Evolutionary conservation across 2,329 filamentous ascomycete genomes (phyloP).

Genomic region (Huntiella bhutanensis): DNA sequence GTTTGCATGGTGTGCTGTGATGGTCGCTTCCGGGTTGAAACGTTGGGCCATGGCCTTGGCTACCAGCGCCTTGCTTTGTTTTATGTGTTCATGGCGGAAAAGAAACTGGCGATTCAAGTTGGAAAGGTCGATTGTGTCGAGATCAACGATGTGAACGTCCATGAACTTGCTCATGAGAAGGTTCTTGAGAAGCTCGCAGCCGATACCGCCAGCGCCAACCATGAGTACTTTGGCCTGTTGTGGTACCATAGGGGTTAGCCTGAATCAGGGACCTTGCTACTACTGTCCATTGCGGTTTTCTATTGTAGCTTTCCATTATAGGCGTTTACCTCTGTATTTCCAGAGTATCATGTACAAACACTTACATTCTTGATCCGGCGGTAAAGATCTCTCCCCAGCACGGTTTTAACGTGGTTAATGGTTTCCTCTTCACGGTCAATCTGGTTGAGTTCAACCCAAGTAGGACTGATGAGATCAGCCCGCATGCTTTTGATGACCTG

Average conservation of each 20-base stretch:
- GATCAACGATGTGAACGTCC: conserved; percentile 84
- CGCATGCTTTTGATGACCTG: too few relatives aligned
- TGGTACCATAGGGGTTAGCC: conserved; percentile 2
- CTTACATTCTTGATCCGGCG: too few relatives aligned
- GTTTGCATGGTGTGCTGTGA: conserved; percentile 80
- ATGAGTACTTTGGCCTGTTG: conserved; percentile 67
- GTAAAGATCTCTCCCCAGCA: too few relatives aligned
- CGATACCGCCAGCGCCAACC: conserved; percentile 92
- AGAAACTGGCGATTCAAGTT: conserved; percentile 97
- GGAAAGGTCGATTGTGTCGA: conserved; percentile 94
- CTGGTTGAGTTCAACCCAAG: too few relatives aligned
- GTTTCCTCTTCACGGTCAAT: too few relatives aligned
- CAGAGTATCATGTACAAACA: too few relatives aligned
- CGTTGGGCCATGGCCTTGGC: conserved; percentile 78
- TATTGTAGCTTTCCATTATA: too few relatives aligned
- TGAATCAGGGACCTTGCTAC: not conserved
- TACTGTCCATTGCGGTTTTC: too few relatives aligned
- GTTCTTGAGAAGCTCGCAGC: conserved; percentile 94
- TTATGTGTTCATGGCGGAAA: conserved; percentile 92
- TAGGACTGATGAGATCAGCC: too few relatives aligned
- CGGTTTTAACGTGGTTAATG: too few relatives aligned
- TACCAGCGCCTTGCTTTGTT: conserved; percentile 86
- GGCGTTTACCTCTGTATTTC: too few relatives aligned
- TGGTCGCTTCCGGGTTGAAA: conserved; percentile 77
- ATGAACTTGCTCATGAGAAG: conserved; percentile 81